Base-by-base conservation (phyloP, 1,139 yeast species). In the Sugiyamaella pinicola region DNA sequence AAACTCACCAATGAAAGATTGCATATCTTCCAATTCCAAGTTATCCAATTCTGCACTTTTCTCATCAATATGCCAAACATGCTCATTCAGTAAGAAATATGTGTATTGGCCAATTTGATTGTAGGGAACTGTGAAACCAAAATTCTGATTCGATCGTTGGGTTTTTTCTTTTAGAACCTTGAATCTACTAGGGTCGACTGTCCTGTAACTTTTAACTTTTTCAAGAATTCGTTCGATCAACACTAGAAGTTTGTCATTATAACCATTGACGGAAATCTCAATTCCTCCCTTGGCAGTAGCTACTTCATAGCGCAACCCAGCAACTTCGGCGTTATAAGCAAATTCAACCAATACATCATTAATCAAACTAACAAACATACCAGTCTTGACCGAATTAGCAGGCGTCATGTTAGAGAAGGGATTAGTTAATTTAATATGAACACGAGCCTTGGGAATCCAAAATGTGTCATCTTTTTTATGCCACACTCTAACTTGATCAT, bases 391-490 rank as follows among this genome's bases (percentile, higher is more conserved):
- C 1, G 83, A 74, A 43, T 81, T 75, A 24, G 77, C 70, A 1
- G 87, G 82, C 12, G 85, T 80, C 1, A 78, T 71, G 49, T 79
- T 79, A 0, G 87, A 75, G 9, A 77, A 73, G 1, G 96, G 96
- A 44, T 56, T 71, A 59, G 84, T 86, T 57, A 93, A 74, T 45
- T 80, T 76, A 48, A 87, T 69, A 47, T 81, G 81, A 29, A 89
- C 80, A 46, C 81, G 76, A 0, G 95, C 95, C 69, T 91, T 87
- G 45, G 99, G 99, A 15, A 87, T 86, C 76, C 87, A 82, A 65
- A 93, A 88, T 47, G 85, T 82, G 61, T 93, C 96, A 70, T 93
- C 97, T 64, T 86, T 86, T 67, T 91, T 93, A 69, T 78, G 89
- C 99, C 99, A 93, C 34, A 89, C 74, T 62, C 76, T 81, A 37